phyloP scores from a whole-genome alignment of 371 early-diverging fungal genomes.

The Mortierella sp. region DNA sequence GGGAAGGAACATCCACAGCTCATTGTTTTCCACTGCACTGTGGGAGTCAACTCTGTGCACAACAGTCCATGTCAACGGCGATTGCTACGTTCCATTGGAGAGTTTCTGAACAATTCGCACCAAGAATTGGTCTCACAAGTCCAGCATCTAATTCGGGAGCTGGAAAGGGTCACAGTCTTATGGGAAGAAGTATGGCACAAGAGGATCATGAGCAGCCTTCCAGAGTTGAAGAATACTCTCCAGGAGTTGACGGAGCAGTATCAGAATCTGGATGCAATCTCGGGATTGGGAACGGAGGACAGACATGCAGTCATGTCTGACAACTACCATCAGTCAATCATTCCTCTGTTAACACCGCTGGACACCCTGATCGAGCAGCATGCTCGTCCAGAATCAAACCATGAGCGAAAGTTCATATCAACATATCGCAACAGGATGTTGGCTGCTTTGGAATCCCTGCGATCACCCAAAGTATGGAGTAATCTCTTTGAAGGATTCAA shows the following conservation, averaged over 20 bases:
- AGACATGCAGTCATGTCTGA: slow-evolving; percentile 62
- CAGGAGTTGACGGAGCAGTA: slow-evolving; percentile 69
- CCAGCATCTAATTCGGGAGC: slow-evolving; percentile 68
- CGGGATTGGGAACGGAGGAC: slow-evolving; percentile 55
- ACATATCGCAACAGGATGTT: slow-evolving; percentile 65
- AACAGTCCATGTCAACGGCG: slow-evolving; percentile 58
- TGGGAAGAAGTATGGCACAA: slow-evolving; percentile 88
- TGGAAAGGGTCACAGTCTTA: slow-evolving; percentile 80
- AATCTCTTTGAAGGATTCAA: slow-evolving; percentile 69
- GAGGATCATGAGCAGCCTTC: slow-evolving; percentile 71
- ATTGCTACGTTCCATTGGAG: slow-evolving; percentile 56
- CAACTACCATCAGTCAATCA: slow-evolving; percentile 65
- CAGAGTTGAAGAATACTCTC: slow-evolving; percentile 66
- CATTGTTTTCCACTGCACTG: slow-evolving; percentile 78
- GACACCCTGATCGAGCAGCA: slow-evolving; percentile 65
- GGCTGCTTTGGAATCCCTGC: slow-evolving; percentile 61
- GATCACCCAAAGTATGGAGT: slow-evolving; percentile 61
- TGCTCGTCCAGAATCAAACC: slow-evolving; percentile 57
- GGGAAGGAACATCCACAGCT: slow-evolving; percentile 71
- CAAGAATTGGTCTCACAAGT: slow-evolving; percentile 68
- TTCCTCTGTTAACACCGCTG: slow-evolving; percentile 65
- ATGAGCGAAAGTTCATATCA: slow-evolving; percentile 76
- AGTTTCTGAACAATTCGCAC: slow-evolving; percentile 57
- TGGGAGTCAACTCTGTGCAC: slow-evolving; percentile 65
- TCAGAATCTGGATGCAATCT: slow-evolving; percentile 56